Conservation (phyloP, 139 green algal genomes). For the Parachlorella kessleri region DNA sequence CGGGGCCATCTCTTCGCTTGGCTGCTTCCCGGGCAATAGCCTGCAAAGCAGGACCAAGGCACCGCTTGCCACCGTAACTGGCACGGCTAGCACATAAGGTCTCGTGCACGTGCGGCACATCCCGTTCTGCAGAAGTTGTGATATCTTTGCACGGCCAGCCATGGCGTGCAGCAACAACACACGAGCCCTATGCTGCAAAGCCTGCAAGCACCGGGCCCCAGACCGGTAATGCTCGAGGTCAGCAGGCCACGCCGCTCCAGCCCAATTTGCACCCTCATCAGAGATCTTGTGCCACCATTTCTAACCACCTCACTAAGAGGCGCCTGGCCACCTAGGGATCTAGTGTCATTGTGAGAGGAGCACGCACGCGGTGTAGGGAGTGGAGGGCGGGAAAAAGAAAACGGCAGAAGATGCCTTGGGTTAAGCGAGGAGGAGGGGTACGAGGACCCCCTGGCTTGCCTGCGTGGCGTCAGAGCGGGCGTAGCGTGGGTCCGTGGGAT, state of each 20-base stretch:
- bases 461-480: constrained; percentile 10
- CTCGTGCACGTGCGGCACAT: no score
- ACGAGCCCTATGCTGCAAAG: not conserved
- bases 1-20: not conserved
- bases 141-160: not conserved
- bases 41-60: not conserved
- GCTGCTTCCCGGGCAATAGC: not conserved
- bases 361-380: no score
- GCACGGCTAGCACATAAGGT: not conserved
- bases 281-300: no score
- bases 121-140: not conserved
- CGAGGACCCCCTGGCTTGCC: constrained; percentile 6
- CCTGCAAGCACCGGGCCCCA: not conserved
- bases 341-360: no score
- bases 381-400: no score
- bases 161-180: not conserved
- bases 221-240: no score
- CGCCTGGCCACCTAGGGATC: no score
- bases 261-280: no score
- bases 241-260: no score
- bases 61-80: not conserved
- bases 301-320: not conserved
- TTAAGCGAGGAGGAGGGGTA: not conserved
- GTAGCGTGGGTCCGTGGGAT: constrained; percentile 92
- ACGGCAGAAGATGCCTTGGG: not conserved